Percentiles rank a stretch among this genome's conserved stretches.
Evolutionary conservation across 805 yeast species (phyloP).

Genomic region (Kurtzmaniella fragi): DNA sequence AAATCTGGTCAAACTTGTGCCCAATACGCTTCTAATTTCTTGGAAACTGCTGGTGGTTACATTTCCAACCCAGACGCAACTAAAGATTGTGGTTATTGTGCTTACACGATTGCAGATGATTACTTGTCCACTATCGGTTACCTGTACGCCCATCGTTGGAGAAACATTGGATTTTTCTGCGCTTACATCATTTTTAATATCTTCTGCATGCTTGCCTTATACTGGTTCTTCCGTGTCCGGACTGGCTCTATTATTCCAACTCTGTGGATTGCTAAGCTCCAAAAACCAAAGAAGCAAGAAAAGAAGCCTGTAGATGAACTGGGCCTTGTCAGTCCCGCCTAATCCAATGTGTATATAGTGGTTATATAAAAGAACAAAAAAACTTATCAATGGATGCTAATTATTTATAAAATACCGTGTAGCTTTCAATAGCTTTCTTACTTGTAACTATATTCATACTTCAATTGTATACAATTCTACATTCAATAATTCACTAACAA

Average conservation of each 20-base stretch:
- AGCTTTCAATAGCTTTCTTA: no score
- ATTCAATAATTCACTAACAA: no score
- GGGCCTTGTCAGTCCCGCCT: no score
- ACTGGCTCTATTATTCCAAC: slow-evolving; percentile 6
- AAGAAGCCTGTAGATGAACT: no score
- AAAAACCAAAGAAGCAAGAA: no score
- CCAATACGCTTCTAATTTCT: slow-evolving; percentile 42
- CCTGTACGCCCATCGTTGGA: slow-evolving; percentile 51
- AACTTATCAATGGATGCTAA: no score
- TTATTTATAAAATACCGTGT: no score
- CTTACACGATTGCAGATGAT: slow-evolving; percentile 41
- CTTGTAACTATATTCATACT: no score
- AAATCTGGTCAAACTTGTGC: slow-evolving; percentile 64
- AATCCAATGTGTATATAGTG: no score
- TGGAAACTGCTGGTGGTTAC: slow-evolving; percentile 49
- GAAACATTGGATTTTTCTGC: slow-evolving; percentile 61
- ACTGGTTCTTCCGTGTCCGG: slow-evolving; percentile 22
- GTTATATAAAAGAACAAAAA: no score
- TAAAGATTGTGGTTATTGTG: slow-evolving; percentile 46
- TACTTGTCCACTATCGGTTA: slow-evolving; percentile 41
- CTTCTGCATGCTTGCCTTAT: slow-evolving; percentile 33
- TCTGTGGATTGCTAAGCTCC: background rate
- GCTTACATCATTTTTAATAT: slow-evolving; percentile 53
- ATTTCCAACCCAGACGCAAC: slow-evolving; percentile 48
- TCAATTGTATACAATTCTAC: no score